phyloP scores from a whole-genome alignment of 225 moss, liverwort and hornwort genomes.

The Polytrichum formosum region DNA sequence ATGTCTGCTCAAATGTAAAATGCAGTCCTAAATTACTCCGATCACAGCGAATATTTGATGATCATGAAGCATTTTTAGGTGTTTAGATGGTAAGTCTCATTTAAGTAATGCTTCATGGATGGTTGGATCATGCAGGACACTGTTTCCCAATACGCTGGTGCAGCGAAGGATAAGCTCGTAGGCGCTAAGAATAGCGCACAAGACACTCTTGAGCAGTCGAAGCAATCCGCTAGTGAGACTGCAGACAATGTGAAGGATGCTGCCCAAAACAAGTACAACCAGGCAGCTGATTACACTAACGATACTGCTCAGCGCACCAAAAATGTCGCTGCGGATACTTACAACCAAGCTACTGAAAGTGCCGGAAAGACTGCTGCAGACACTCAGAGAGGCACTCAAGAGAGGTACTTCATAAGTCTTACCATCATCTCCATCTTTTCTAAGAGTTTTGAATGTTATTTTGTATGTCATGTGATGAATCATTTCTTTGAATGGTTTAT shows the following conservation, averaged over 20 bases:
- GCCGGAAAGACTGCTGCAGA: constrained; percentile 18
- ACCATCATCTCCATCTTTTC: too few species aligned
- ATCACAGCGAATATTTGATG: too few species aligned
- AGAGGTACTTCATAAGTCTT: not conserved
- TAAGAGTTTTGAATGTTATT: too few species aligned
- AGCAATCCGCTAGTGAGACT: constrained; percentile 32
- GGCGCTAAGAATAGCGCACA: constrained; percentile 29
- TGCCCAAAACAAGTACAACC: constrained; percentile 23
- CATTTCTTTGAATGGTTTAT: too few species aligned
- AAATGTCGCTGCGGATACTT: not conserved
- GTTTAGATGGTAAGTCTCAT: not conserved
- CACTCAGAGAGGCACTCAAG: constrained; percentile 4
- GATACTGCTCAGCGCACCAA: constrained; percentile 22
- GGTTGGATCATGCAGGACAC: constrained; percentile 19
- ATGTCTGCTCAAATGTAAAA: too few species aligned
- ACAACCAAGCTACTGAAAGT: constrained; percentile 14
- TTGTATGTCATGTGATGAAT: too few species aligned
- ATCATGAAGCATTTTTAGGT: too few species aligned
- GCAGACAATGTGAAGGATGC: constrained; percentile 23
- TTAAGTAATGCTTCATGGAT: not conserved
- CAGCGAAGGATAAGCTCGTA: constrained; percentile 30
- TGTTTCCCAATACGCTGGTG: constrained; percentile 31
- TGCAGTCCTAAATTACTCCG: too few species aligned
- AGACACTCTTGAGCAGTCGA: constrained; percentile 13
- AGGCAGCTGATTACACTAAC: constrained; percentile 14